Evolutionary conservation across 768 basidiomycete species (phyloP).

Genomic region (Pleurotus ostreatus): DNA sequence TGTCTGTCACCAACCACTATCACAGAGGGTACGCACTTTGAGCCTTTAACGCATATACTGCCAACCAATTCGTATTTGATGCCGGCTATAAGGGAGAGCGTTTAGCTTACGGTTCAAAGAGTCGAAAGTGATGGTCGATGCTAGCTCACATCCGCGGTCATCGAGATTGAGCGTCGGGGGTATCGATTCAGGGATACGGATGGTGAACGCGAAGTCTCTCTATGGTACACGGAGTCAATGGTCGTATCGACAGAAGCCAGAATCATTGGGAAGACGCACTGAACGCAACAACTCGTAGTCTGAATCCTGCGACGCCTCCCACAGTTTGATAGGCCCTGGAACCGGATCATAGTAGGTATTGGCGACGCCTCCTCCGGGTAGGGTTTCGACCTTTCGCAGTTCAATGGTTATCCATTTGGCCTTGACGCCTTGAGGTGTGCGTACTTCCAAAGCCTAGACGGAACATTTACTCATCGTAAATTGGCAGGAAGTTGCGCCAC

Average conservation of each 20-base stretch:
- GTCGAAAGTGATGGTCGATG: no score
- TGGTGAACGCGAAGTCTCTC: slow-evolving; percentile 88
- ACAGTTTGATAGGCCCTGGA: slow-evolving; percentile 76
- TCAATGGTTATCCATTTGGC: slow-evolving; percentile 92
- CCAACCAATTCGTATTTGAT: slow-evolving; percentile 90
- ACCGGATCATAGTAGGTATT: slow-evolving; percentile 80
- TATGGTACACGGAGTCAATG: slow-evolving; percentile 21
- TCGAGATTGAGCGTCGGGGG: slow-evolving; percentile 84
- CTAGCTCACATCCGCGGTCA: slow-evolving; percentile 49
- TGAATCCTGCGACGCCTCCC: slow-evolving; percentile 51
- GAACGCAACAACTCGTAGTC: slow-evolving; percentile 58
- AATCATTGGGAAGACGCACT: slow-evolving; percentile 36
- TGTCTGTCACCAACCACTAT: not conserved
- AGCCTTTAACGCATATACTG: slow-evolving; percentile 80
- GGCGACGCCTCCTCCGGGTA: slow-evolving; percentile 63
- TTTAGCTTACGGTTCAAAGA: no score
- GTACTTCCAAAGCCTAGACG: slow-evolving; percentile 78
- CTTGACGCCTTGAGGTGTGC: slow-evolving; percentile 72
- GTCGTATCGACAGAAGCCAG: slow-evolving; percentile 5
- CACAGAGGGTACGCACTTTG: slow-evolving; percentile 49
- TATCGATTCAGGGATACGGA: slow-evolving; percentile 89
- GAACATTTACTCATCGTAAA: slow-evolving; percentile 11
- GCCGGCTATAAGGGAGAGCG: slow-evolving; percentile 45
- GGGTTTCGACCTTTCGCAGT: slow-evolving; percentile 84
- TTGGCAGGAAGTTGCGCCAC: slow-evolving; percentile 25